These are phyloP conservation scores for Neoconidiobolus thromboides DNA, from an alignment of 371 early-diverging fungal species.

Conservation along the genomic window DNA sequence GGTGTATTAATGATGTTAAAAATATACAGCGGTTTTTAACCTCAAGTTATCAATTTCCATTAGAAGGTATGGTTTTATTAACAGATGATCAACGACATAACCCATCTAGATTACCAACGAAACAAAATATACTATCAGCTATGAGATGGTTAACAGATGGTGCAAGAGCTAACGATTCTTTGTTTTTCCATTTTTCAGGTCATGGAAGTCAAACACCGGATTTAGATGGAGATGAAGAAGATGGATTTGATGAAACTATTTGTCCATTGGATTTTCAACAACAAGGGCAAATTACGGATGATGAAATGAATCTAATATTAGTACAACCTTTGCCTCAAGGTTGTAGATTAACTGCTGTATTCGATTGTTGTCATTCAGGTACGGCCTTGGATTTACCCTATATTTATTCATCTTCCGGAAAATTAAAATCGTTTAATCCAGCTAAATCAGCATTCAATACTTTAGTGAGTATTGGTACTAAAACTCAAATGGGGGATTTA, in stretches of 20 bases:
- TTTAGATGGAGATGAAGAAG: constrained; percentile 40
- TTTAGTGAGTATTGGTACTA: constrained; percentile 19
- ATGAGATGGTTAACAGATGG: constrained; percentile 51
- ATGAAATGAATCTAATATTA: constrained; percentile 34
- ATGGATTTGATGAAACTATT: constrained; percentile 51
- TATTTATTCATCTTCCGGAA: constrained; percentile 51
- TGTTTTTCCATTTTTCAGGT: constrained; percentile 53
- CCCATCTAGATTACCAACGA: constrained; percentile 23
- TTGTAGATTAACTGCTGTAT: constrained; percentile 61
- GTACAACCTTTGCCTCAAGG: constrained; percentile 56
- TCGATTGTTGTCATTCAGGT: constrained; percentile 72
- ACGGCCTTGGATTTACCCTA: constrained; percentile 74
- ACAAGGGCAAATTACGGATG: constrained; percentile 51
- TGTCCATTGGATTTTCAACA: constrained; percentile 44
- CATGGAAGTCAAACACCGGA: constrained; percentile 39
- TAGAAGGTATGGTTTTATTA: constrained; percentile 22
- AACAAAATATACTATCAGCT: constrained; percentile 39
- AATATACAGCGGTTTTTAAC: constrained; percentile 27
- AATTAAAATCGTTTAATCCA: constrained; percentile 12
- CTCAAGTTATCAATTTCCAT: constrained; percentile 19
- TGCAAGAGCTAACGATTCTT: constrained; percentile 40
- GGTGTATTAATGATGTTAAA: constrained; percentile 42
- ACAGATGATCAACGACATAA: constrained; percentile 34
- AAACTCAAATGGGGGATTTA: constrained; percentile 16
- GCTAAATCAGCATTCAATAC: constrained; percentile 15